Base-by-base conservation (phyloP, 2,329 filamentous ascomycete species). In the Herpotrichia juniperi region DNA sequence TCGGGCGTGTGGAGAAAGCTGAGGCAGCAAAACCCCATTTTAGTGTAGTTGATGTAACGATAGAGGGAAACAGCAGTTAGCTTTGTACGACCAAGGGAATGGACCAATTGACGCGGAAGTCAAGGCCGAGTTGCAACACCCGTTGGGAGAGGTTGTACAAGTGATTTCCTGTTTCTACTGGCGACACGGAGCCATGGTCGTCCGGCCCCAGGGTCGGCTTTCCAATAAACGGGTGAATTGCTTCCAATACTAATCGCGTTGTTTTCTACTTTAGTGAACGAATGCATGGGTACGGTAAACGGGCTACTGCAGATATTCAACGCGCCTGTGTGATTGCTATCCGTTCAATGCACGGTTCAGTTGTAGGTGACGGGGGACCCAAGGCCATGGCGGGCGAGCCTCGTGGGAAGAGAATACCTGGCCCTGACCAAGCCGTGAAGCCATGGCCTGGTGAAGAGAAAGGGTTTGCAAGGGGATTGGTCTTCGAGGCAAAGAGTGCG, bases 21-120 rank as follows among this genome's bases (percentile, higher is more conserved):
- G 61, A 67, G 58, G 66, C 64, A 63, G 60, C 58, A 39, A 51
- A 50, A 50, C 47, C 58, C 56, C 46, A 35, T 64, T 68, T 56
- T 54, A 64, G 69, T 56, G 66, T 67, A 71, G 66, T 59, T 56
- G 48, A 69, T 69, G 67, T 68, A 68, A 71, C 68, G 51, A 67
- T 56, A 48, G 54, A 64, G 61, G 58, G 64, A 56, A 63, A 66
- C 63, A 50, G 56, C 51, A 64, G 53, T 57, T 57, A 50, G 54
- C 28, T 50, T 22, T 67, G 69, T 71, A 57, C 26, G 52, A 71
- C 68, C 42, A 42, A 43, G 30, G 28, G 47, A 50, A 46, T 55
- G 46, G 45, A 55, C 57, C 54, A 59, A 58, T 59, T 21, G 57
- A 55, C 45, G 59, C 50, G 43, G 48, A 59, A 37, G 46, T 51